These are phyloP conservation scores for Grosmannia clavigera DNA, from an alignment of 2,329 filamentous ascomycete species.

Conservation along the genomic window DNA sequence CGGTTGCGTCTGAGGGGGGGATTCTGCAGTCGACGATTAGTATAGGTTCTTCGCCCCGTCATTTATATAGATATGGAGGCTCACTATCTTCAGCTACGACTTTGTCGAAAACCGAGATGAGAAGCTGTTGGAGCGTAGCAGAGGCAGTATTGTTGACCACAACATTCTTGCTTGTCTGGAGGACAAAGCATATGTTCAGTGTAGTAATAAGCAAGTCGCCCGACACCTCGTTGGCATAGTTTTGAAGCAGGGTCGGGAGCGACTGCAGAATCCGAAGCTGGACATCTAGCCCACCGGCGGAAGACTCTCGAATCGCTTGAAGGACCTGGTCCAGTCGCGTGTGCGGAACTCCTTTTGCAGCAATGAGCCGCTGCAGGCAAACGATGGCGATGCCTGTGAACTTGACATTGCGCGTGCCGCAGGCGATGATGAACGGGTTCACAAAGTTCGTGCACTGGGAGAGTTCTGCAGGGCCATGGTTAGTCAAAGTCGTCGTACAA, in stretches of 20 bases:
- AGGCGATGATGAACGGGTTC: constrained; percentile 89
- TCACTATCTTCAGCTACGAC: constrained; percentile 69
- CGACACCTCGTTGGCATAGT: constrained; percentile 71
- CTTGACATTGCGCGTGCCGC: constrained; percentile 78
- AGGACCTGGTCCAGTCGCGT: constrained; percentile 75
- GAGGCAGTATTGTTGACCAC: constrained; percentile 93
- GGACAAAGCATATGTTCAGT: constrained; percentile 79
- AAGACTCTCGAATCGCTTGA: constrained; percentile 75
- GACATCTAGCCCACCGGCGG: constrained; percentile 70
- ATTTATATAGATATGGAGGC: constrained; percentile 18
- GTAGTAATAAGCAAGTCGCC: constrained; percentile 71
- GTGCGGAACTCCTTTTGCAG: constrained; percentile 66
- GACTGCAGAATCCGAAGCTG: constrained; percentile 94
- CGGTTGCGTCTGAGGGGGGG: constrained; percentile 34
- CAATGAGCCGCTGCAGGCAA: constrained; percentile 78
- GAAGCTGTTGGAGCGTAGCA: constrained; percentile 88
- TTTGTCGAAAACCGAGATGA: constrained; percentile 88
- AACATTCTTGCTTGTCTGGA: constrained; percentile 84
- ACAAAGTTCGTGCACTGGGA: constrained; percentile 72
- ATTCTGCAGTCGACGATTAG: background rate
- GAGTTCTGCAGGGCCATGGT: constrained; percentile 49
- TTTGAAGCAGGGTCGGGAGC: constrained; percentile 77
- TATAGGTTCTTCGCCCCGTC: background rate
- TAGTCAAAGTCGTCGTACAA: background rate
- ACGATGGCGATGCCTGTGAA: constrained; percentile 79